These are phyloP conservation scores for Gynochthodes officinalis DNA, from an alignment of 257 asterid species.

Conservation along the genomic window DNA sequence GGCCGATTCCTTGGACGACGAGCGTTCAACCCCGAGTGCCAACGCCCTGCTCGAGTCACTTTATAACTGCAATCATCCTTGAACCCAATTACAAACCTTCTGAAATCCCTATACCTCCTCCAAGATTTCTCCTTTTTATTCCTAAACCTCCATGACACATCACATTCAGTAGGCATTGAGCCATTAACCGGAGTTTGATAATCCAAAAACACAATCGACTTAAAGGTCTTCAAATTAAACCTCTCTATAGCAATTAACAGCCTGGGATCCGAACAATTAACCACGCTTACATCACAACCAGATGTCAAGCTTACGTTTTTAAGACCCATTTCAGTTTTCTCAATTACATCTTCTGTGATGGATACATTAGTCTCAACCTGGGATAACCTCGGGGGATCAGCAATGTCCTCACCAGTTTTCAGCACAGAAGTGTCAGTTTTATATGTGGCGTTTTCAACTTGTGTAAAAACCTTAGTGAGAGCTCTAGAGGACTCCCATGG, in stretches of 20 bases:
- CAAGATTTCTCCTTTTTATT: slow-evolving; percentile 85
- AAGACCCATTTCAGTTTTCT: slow-evolving; percentile 50
- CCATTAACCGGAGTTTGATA: slow-evolving; percentile 84
- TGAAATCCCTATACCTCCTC: slow-evolving; percentile 92
- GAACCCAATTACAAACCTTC: slow-evolving; percentile 76
- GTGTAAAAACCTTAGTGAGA: slow-evolving; percentile 71
- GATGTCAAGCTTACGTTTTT: slow-evolving; percentile 40
- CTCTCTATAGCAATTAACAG: slow-evolving; percentile 61
- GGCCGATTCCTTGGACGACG: slow-evolving; percentile 54
- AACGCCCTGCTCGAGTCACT: slow-evolving; percentile 66
- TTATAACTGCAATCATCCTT: slow-evolving; percentile 67
- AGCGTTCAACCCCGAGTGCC: slow-evolving; percentile 92
- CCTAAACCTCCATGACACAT: slow-evolving; percentile 92
- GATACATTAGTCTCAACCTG: slow-evolving; percentile 37
- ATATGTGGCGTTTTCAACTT: slow-evolving; percentile 82
- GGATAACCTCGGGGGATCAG: slow-evolving; percentile 38
- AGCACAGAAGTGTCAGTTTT: slow-evolving; percentile 70
- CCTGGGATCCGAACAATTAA: slow-evolving; percentile 84
- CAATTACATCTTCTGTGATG: slow-evolving; percentile 59
- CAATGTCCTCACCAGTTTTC: slow-evolving; percentile 92
- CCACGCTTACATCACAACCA: slow-evolving; percentile 53
- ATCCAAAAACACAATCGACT: slow-evolving; percentile 61
- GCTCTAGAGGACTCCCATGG: slow-evolving; percentile 99
- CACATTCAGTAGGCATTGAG: slow-evolving; percentile 74
- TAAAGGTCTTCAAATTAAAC: slow-evolving; percentile 72